These are phyloP conservation scores for Xerophyta viscosa DNA, from an alignment of 106 monocot species.

Conservation along the genomic window DNA sequence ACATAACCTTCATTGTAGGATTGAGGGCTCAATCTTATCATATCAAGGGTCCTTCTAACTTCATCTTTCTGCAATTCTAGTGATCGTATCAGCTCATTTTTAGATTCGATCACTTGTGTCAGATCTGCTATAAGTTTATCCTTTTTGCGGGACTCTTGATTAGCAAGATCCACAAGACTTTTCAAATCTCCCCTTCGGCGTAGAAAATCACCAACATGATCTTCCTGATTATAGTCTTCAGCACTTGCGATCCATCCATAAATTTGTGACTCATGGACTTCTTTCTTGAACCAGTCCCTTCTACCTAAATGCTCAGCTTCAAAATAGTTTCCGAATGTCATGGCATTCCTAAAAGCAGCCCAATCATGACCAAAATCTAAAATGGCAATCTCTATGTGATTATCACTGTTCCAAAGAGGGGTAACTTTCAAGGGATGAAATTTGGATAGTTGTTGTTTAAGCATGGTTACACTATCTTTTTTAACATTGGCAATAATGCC, in stretches of 20 bases:
- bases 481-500: slow-evolving; percentile 60
- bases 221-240: slow-evolving; percentile 41
- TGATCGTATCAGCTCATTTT: slow-evolving; percentile 22
- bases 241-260: slow-evolving; percentile 71
- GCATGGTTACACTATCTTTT: slow-evolving; percentile 28
- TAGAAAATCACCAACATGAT: slow-evolving; percentile 37
- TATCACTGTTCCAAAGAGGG: slow-evolving; percentile 33
- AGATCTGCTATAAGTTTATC: slow-evolving; percentile 40
- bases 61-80: slow-evolving; percentile 28
- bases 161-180: slow-evolving; percentile 31
- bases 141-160: slow-evolving; percentile 34
- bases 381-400: slow-evolving; percentile 41
- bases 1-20: slow-evolving; percentile 57
- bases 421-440: slow-evolving; percentile 61
- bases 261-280: slow-evolving; percentile 6
- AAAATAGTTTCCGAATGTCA: slow-evolving; percentile 78
- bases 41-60: slow-evolving; percentile 17
- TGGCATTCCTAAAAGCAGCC: slow-evolving; percentile 76
- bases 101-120: slow-evolving; percentile 30
- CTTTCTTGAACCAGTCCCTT: slow-evolving; percentile 31
- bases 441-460: slow-evolving; percentile 37
- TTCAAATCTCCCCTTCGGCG: slow-evolving; percentile 61
- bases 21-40: slow-evolving; percentile 13
- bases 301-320: slow-evolving; percentile 35
- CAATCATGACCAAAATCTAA: slow-evolving; percentile 62